Base-by-base conservation (phyloP, 108 stramenopile genomes). In the Conticribra weissflogii region DNA sequence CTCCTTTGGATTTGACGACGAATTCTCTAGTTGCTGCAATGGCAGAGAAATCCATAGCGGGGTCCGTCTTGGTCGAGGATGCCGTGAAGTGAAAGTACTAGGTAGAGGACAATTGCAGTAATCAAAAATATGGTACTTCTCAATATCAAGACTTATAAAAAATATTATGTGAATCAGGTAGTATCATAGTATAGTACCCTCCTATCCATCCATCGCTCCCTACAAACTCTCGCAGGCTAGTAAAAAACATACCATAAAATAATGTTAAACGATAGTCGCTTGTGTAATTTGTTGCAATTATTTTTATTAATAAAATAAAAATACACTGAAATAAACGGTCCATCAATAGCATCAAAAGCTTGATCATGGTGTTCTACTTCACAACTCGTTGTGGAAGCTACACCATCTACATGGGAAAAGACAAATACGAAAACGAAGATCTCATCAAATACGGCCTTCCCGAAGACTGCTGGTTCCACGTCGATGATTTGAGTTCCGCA, bases 381-480 rank as follows among this genome's bases (percentile, higher is more conserved):
- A 78, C 72, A 33, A 85, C 86, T 12, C 81, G 79, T 5, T 90
- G 89, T 56, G 92, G 89, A 3, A 59, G 90, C 41, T 90, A 78
- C 61, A 85, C 81, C 5, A 81, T 89, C 54, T 95, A 95, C 83
- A 91, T 95, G 89, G 94, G 94, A 14, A 90, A 82, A 58, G 91
- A 95, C 83, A 86, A 95, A 70, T 94, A 84, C 65, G 99, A 99
- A 83, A 99, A 99, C 72, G 99, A 99, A 83, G 90, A 95, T 51
- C 83, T 99, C 52, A 99, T 99, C 79, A 95, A 97, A 58, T 97
- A 98, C 69, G 98, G 98, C 25, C 76, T 63, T 1, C 85, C 85
- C 7, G 89, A 88, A 78, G 88, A 85, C 53, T 71, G 76, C 36
- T 98, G 96, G 97, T 99, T 98, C 66, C 98, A 99, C 70, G 98